Conservation (phyloP, 139 green algal species). For the Desmodesmus armatus region DNA sequence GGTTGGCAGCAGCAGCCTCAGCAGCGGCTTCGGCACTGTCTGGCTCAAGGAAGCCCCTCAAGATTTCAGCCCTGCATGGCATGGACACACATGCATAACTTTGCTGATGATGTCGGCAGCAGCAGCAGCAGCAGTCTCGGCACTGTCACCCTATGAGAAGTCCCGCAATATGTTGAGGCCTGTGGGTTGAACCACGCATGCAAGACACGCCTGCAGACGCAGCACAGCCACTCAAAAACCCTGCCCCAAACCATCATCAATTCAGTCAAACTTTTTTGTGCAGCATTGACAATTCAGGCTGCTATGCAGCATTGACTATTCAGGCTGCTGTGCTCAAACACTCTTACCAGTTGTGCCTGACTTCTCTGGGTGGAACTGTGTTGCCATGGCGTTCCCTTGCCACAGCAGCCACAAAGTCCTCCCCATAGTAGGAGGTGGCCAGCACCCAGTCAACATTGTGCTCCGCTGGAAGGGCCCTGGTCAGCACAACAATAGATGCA, state of each 20-base stretch:
- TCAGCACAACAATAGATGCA: not conserved
- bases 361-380: constrained; percentile 99
- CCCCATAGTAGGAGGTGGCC: constrained; percentile 90
- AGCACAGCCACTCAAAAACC: too few species aligned
- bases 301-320: too few species aligned
- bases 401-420: constrained; percentile 87
- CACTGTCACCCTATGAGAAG: too few species aligned
- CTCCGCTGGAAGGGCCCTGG: constrained; percentile 64
- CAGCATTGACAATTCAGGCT: constrained; percentile 64
- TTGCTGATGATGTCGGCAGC: too few species aligned
- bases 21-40: constrained; percentile 35
- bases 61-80: constrained; percentile 74
- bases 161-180: too few species aligned
- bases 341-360: constrained; percentile 81
- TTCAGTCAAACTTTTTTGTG: constrained; percentile 47
- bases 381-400: constrained; percentile 85
- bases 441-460: constrained; percentile 95
- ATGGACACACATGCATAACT: too few species aligned
- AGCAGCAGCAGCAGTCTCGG: too few species aligned
- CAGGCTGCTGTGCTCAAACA: too few species aligned
- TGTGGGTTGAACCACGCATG: too few species aligned
- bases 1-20: constrained; percentile 35
- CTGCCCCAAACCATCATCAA: too few species aligned
- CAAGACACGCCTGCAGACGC: too few species aligned
- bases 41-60: constrained; percentile 83